These are phyloP conservation scores for Alopecurus myosuroides DNA, from an alignment of 176 grass and related monocot species.

Conservation along the genomic window DNA sequence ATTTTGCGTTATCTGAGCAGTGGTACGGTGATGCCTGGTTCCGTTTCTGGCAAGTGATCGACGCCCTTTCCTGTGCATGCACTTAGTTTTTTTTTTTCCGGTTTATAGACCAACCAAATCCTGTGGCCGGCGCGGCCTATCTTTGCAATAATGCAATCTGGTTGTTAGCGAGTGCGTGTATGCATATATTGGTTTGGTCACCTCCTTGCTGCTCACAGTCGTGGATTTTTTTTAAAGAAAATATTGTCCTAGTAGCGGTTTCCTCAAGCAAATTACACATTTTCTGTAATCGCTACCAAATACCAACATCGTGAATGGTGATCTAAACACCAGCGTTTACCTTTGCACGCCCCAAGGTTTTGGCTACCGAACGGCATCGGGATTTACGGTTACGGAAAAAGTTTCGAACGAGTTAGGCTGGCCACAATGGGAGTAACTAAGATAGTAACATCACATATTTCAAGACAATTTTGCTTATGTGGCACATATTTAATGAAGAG, in stretches of 20 bases:
- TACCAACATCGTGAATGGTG: no score
- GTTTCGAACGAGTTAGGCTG: no score
- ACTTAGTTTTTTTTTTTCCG: constrained; percentile 37
- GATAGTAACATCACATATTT: no score
- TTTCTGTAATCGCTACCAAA: no score
- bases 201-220: neutral
- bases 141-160: constrained; percentile 1
- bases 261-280: no score
- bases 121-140: neutral
- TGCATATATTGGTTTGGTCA: neutral
- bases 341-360: no score
- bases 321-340: no score
- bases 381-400: no score
- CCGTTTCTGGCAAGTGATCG: constrained; percentile 21
- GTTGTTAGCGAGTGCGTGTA: neutral
- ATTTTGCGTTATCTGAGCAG: neutral
- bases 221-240: neutral
- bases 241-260: neutral
- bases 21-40: constrained; percentile 14
- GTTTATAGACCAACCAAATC: constrained; percentile 28
- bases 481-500: no score
- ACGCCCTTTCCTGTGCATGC: constrained; percentile 8
- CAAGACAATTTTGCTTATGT: no score
- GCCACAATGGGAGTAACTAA: no score
- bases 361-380: no score